Conservation (phyloP, 768 basidiomycete genomes). For the Agaricus sinodeliciosus region DNA sequence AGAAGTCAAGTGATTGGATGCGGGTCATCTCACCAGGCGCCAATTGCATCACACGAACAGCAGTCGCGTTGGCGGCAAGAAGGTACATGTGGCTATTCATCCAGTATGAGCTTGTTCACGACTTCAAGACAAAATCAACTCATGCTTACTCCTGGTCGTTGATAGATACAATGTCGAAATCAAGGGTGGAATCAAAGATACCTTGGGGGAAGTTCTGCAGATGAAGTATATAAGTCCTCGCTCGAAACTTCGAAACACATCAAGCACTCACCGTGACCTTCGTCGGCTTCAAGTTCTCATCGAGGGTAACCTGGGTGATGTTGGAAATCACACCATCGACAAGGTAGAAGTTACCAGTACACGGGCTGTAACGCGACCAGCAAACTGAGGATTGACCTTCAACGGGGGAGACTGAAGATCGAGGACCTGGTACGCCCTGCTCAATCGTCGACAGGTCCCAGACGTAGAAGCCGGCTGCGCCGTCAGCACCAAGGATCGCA, state of each 20-base stretch:
- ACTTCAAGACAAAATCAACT: neutral
- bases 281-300: slow-evolving; percentile 34
- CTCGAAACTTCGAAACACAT: neutral
- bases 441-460: slow-evolving; percentile 22
- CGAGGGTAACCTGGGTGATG: slow-evolving; percentile 40
- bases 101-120: neutral
- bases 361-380: slow-evolving; percentile 34
- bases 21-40: slow-evolving; percentile 19
- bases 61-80: slow-evolving; percentile 20
- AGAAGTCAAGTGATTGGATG: slow-evolving; percentile 22
- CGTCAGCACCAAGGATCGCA: slow-evolving; percentile 33
- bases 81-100: slow-evolving; percentile 21
- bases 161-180: slow-evolving; percentile 33
- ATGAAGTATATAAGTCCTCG: neutral
- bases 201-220: slow-evolving; percentile 32
- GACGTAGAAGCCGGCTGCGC: slow-evolving; percentile 33
- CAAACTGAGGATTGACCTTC: slow-evolving; percentile 34
- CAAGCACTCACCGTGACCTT: slow-evolving; percentile 31
- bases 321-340: slow-evolving; percentile 33
- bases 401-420: slow-evolving; percentile 25
- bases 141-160: slow-evolving; percentile 28
- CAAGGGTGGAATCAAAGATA: slow-evolving; percentile 22
- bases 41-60: slow-evolving; percentile 21
- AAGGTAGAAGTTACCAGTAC: slow-evolving; percentile 39
- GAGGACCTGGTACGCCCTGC: slow-evolving; percentile 22